Percentiles rank a stretch among this genome's conserved stretches.
These are phyloP conservation scores for Mayamaea pseudoterrestris DNA, from an alignment of 108 stramenopile genomes.

Conservation along the genomic window DNA sequence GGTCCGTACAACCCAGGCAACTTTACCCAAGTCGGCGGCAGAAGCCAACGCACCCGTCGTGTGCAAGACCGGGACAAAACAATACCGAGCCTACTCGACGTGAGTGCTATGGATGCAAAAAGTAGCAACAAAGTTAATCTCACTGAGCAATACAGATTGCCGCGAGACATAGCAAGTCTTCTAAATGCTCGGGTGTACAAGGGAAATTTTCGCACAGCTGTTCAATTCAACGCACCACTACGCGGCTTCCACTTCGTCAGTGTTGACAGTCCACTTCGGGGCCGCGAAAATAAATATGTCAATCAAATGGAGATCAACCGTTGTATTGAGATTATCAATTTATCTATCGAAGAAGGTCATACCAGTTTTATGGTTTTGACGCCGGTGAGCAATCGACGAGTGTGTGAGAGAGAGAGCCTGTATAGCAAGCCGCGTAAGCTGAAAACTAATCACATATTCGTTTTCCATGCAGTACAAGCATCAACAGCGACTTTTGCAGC, in stretches of 20 bases:
- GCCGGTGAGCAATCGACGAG: too few species aligned
- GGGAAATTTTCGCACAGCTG: constrained; percentile 23
- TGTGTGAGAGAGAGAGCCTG: too few species aligned
- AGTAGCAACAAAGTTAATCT: constrained; percentile 19
- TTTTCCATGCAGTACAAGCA: too few species aligned
- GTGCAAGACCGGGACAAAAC: too few species aligned
- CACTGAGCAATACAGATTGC: constrained; percentile 29
- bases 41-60: neutral
- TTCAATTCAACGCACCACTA: constrained; percentile 11
- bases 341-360: constrained; percentile 5
- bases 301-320: constrained; percentile 25
- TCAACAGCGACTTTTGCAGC: too few species aligned
- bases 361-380: constrained; percentile 23
- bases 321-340: constrained; percentile 11
- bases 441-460: too few species aligned
- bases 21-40: constrained; percentile 3
- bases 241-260: constrained; percentile 18
- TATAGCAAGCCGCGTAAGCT: too few species aligned
- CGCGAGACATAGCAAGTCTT: constrained; percentile 31
- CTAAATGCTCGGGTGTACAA: constrained; percentile 23
- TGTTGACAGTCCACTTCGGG: constrained; percentile 13
- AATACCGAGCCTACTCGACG: constrained; percentile 35
- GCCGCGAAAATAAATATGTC: constrained; percentile 22
- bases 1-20: constrained; percentile 25
- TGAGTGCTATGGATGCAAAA: constrained; percentile 7